Evolutionary conservation across 306 rosid genomes (phyloP).

Genomic region (Citrullus mucosospermus): DNA sequence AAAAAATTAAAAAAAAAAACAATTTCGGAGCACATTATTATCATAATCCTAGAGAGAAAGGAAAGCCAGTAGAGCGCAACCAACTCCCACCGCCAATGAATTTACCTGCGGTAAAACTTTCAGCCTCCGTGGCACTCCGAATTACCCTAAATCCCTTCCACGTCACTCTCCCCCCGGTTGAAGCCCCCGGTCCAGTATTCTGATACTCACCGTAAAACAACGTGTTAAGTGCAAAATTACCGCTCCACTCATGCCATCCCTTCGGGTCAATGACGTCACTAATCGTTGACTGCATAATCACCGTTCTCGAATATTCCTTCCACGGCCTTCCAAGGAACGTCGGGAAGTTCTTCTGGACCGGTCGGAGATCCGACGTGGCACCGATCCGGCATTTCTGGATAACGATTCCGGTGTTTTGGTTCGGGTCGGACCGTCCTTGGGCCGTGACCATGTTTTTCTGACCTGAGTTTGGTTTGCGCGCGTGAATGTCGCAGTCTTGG

Average conservation of each 20-base stretch:
- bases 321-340: slow-evolving; percentile 69
- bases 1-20: too few relatives aligned
- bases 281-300: background rate
- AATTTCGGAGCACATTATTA: background rate
- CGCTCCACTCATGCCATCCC: slow-evolving; percentile 11
- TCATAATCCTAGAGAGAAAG: slow-evolving; percentile 52
- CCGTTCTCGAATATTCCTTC: slow-evolving; percentile 9
- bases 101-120: slow-evolving; percentile 31
- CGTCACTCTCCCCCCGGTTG: background rate
- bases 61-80: slow-evolving; percentile 60
- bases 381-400: slow-evolving; percentile 64
- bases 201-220: slow-evolving; percentile 4
- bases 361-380: slow-evolving; percentile 48
- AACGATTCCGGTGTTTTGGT: slow-evolving; percentile 87
- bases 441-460: slow-evolving; percentile 90
- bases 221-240: background rate
- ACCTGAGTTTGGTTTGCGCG: slow-evolving; percentile 54
- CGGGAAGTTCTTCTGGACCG: slow-evolving; percentile 29
- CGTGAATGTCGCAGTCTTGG: slow-evolving; percentile 74
- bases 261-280: slow-evolving; percentile 6
- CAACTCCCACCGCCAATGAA: slow-evolving; percentile 65
- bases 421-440: slow-evolving; percentile 72
- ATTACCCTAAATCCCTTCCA: slow-evolving; percentile 2
- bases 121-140: slow-evolving; percentile 48
- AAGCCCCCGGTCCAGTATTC: slow-evolving; percentile 8